These are phyloP conservation scores for Catharanthus roseus DNA, from an alignment of 257 asterid species.

Conservation along the genomic window DNA sequence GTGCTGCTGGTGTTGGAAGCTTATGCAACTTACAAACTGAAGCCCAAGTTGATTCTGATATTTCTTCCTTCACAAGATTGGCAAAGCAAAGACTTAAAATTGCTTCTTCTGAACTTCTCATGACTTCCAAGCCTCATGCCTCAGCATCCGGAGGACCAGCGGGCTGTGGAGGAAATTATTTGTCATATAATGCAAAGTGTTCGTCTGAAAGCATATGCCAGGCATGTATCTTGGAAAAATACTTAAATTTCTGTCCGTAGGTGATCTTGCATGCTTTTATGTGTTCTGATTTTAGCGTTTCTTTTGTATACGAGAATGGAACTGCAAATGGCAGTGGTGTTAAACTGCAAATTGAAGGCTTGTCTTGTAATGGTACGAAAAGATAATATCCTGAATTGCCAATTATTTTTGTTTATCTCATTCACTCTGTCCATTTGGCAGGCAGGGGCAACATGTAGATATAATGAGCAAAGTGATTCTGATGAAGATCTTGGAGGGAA, in stretches of 20 bases:
- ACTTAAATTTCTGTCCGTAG: not conserved
- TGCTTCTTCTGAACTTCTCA: not conserved
- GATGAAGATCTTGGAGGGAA: conserved; percentile 45
- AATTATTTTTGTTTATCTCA: not conserved
- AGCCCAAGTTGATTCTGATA: conserved; percentile 30
- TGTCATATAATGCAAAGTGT: not conserved
- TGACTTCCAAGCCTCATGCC: not conserved
- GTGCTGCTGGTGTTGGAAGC: conserved; percentile 24
- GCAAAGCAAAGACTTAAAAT: conserved; percentile 31
- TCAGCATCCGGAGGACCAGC: conserved; percentile 10
- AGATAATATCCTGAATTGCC: not conserved
- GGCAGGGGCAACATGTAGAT: conserved; percentile 13
- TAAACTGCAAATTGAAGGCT: not conserved
- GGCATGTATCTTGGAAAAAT: conserved; percentile 11
- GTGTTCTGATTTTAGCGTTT: too few relatives aligned
- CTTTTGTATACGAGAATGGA: not conserved
- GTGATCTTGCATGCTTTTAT: not conserved
- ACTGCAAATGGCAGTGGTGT: not conserved
- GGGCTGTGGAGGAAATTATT: conserved; percentile 5
- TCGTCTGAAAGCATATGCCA: conserved; percentile 1
- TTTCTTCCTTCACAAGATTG: conserved; percentile 32
- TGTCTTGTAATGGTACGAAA: not conserved
- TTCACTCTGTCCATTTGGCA: conserved; percentile 9
- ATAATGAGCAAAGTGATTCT: conserved; percentile 14
- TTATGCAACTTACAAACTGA: conserved; percentile 27